Base-by-base conservation (phyloP, 2,329 filamentous ascomycete species). In the Hypoxylon sp. region DNA sequence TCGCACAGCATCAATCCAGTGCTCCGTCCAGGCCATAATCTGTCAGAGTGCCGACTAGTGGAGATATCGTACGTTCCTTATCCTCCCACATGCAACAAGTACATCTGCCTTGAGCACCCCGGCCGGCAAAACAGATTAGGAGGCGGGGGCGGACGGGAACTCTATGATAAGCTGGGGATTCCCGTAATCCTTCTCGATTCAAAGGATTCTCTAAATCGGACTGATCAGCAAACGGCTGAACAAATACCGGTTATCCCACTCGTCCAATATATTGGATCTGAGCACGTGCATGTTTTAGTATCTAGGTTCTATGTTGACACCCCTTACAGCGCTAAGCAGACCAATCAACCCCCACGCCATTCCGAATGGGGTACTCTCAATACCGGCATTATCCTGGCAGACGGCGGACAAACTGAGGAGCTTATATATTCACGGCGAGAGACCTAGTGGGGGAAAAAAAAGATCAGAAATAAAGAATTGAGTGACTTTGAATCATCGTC, bases 221-320 rank as follows among this genome's bases (percentile, higher is more conserved):
- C 32, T 14, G 54, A 57, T 57, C 54, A 21, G 32, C 54, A 21
- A n/a, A 57, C 19, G 21, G 30, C 21, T 48, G 41, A 14, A 34
- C 54, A 39, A 48, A 37, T 45, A n/a, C n/a, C n/a, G n/a, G n/a
- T n/a, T n/a, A n/a, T n/a, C n/a, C 25, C 14, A 21, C 11, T 2
- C 32, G 47, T 12, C 23, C 30, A 47, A 47, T 37, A 57, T 57
- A 57, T 57, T 47, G 16, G 25, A 48, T 16, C 14, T 19, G 37
- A 43, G 25, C 53, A 55, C 41, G 41, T 56, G 41, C 29, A 37
- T 48, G 21, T 48, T 30, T 39, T 16, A 39, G 2, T n/a, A n/a
- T n/a, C n/a, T n/a, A n/a, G n/a, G n/a, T n/a, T n/a, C n/a, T n/a
- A n/a, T n/a, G n/a, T n/a, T n/a, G n/a, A n/a, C n/a, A n/a, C n/a